Evolutionary conservation across 768 basidiomycete genomes (phyloP), one percentile per base, ranked within the genome.

Genomic region (Asterophora parasitica): DNA sequence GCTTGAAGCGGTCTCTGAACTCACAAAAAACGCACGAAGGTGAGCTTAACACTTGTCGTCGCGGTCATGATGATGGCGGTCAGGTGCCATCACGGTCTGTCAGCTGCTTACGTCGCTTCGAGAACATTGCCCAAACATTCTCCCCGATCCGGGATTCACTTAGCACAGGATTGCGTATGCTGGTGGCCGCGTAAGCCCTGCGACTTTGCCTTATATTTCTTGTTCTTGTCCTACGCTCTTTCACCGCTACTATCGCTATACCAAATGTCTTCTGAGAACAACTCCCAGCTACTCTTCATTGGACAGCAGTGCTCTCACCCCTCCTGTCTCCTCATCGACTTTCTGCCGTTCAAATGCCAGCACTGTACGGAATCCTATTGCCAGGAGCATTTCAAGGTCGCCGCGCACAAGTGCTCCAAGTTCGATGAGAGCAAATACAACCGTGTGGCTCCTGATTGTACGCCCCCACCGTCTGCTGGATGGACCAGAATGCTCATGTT

Each of bases 301-400:
- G 87, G 88, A 6, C 75, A 78, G 48, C 83, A 88, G 57, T 92
- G 90, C 65, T 79, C 83, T 11, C 72, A 79, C 42, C 61, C 76
- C 0, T 65, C 77, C 1, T 92, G 90, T 66, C 65, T 73, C 23
- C 75, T 87, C 52, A 76, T 91, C 59, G 90, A 92, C 70, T 92
- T 91, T 55, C 71, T 92, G 9, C 89, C 90, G 0, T 86, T 92
- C 74, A 86, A 84, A 65, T 93, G 90, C 63, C 83, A 87, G 42
- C 87, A 90, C 58, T 93, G 90, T 63, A 60, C 73, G 11, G 63
- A 73, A 12, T 71, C 74, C 0, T 92, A 82, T 68, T 93, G 91
- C 56, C 79, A 81, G 34, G 85, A 89, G 10, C 90, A 93, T 60
- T 92, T 83, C 69, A 77, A 76, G 51, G 85, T 83, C 10, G 68